These are phyloP conservation scores for Gremmenia infestans DNA, from an alignment of 2,329 filamentous ascomycete genomes.

Conservation along the genomic window DNA sequence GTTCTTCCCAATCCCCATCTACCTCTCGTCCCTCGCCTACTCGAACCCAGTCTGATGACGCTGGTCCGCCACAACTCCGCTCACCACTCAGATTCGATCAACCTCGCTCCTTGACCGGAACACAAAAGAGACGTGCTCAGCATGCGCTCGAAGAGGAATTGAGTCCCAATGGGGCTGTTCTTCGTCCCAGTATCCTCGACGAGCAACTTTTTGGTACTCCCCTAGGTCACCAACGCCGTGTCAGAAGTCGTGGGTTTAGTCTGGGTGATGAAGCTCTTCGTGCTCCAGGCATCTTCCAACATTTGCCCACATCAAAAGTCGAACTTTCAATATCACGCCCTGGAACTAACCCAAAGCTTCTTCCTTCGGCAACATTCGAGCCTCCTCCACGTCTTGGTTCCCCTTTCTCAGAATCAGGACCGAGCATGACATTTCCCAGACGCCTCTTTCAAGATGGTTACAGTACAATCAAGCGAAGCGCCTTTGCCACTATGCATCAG, in stretches of 20 bases:
- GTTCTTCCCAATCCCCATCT: conserved; percentile 38
- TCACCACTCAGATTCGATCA: conserved; percentile 28
- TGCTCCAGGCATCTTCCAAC: conserved; percentile 19
- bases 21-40: conserved; percentile 11
- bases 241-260: conserved; percentile 31
- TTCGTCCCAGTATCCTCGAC: conserved; percentile 27
- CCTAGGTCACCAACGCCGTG: conserved; percentile 23
- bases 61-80: conserved; percentile 15
- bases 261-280: conserved; percentile 29
- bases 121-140: conserved; percentile 30
- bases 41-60: conserved; percentile 11
- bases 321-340: neutral
- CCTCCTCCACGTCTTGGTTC: conserved; percentile 48
- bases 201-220: conserved; percentile 29
- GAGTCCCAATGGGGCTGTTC: conserved; percentile 20
- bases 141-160: conserved; percentile 26
- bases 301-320: conserved; percentile 3
- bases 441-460: conserved; percentile 40
- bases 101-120: conserved; percentile 24
- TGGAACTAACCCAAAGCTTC: conserved; percentile 22
- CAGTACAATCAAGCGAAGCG: conserved; percentile 35
- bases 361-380: conserved; percentile 29
- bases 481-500: conserved; percentile 55
- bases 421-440: conserved; percentile 58
- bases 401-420: conserved; percentile 47